Evolutionary conservation across 2,329 filamentous ascomycete genomes (phyloP).

Genomic region (Helotiales sp.): DNA sequence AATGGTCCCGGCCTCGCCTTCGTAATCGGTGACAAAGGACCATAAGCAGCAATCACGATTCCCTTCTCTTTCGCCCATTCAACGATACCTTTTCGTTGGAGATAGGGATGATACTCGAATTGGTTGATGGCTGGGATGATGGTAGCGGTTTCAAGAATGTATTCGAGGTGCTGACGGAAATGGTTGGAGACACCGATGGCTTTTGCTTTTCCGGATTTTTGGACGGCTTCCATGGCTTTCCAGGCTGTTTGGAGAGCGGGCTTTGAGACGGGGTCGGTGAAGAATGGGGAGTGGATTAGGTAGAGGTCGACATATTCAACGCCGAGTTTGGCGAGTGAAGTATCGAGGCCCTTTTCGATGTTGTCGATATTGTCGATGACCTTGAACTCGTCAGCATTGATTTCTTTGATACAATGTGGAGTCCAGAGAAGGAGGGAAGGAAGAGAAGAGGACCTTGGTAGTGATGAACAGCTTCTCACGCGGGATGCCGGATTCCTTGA

Average conservation of each 20-base stretch:
- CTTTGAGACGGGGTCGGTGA: not conserved
- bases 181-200: constrained; percentile 80
- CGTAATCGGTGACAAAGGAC: constrained; percentile 50
- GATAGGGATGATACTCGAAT: constrained; percentile 45
- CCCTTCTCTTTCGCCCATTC: constrained; percentile 44
- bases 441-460: constrained; percentile 47
- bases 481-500: constrained; percentile 45
- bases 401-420: constrained; percentile 42
- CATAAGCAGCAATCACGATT: constrained; percentile 55
- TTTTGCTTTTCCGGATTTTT: constrained; percentile 59
- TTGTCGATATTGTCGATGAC: constrained; percentile 50
- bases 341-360: not conserved
- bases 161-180: constrained; percentile 50
- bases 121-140: constrained; percentile 43
- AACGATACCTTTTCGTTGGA: not conserved
- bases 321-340: constrained; percentile 54
- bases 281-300: constrained; percentile 8
- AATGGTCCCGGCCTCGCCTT: constrained; percentile 50
- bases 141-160: constrained; percentile 49
- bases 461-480: constrained; percentile 51
- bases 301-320: constrained; percentile 63
- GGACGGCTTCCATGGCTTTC: constrained; percentile 61
- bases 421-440: not conserved
- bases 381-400: constrained; percentile 53
- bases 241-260: constrained; percentile 36